Evolutionary conservation across 106 monocot species (phyloP).

Genomic region (Hemerocallis citrina): DNA sequence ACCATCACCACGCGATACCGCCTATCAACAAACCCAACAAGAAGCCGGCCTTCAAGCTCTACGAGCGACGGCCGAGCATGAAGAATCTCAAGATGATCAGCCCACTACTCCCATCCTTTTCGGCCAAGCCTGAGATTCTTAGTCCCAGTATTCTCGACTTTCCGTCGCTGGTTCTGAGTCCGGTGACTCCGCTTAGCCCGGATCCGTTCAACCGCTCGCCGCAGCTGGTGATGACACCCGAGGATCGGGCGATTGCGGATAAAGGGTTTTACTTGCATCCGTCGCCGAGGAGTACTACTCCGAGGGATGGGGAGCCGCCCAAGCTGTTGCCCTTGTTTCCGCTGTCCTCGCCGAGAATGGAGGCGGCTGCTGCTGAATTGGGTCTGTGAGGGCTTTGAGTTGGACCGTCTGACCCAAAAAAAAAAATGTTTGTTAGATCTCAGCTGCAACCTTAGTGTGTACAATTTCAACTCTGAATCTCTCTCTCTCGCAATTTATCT

Average conservation of each 20-base stretch:
- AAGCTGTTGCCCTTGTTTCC: slow-evolving; percentile 86
- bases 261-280: slow-evolving; percentile 87
- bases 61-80: slow-evolving; percentile 84
- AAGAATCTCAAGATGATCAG: slow-evolving; percentile 64
- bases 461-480: too few relatives aligned
- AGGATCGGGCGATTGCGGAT: slow-evolving; percentile 67
- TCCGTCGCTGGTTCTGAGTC: slow-evolving; percentile 66
- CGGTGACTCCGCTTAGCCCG: slow-evolving; percentile 67
- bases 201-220: slow-evolving; percentile 53
- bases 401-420: too few relatives aligned
- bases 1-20: background rate
- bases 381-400: background rate
- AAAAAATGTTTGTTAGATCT: too few relatives aligned
- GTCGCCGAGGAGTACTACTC: slow-evolving; percentile 42
- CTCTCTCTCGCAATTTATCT: too few relatives aligned
- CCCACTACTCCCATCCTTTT: slow-evolving; percentile 26
- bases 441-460: too few relatives aligned
- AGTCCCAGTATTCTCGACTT: slow-evolving; percentile 80
- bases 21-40: slow-evolving; percentile 23
- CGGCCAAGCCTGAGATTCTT: slow-evolving; percentile 44
- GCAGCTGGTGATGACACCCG: slow-evolving; percentile 14
- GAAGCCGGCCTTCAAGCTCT: slow-evolving; percentile 86
- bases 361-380: background rate
- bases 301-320: slow-evolving; percentile 44
- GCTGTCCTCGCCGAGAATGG: slow-evolving; percentile 40